Evolutionary conservation across 495 filamentous ascomycete genomes (phyloP), one percentile per base, ranked within the genome.

Genomic region (Annulohypoxylon stygium): DNA sequence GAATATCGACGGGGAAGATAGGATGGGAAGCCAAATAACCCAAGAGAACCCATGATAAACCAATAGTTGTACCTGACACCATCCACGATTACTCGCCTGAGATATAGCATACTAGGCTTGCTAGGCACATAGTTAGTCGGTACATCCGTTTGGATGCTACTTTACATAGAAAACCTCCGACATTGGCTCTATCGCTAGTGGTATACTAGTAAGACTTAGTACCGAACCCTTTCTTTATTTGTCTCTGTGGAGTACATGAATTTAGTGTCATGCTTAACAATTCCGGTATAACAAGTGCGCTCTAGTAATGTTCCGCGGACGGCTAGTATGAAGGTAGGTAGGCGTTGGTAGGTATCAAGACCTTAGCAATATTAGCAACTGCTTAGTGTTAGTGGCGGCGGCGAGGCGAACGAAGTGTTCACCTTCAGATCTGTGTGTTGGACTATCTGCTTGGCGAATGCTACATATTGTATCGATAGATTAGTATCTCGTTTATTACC

Each of bases 1-100:
- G 68, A 70, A 60, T 75, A 75, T 67, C 67, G 67, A 65, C 72
- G 72, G 72, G 72, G 72, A 75, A 75, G 51, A 62, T 39, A 66
- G 67, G 58, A 64, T 58, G 65, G 23, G 18, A 50, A 30, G 41
- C 34, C 23, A 50, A 20, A n/a, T 8, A 34, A 23, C 20, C 48
- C 10, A 30, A 34, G 53, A 5, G 1, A 20, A 11, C 12, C 34
- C 10, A 30, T 45, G 53, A 57, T 57, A 57, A 57, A 37, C 53
- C 33, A 57, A 57, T 36, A 33, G 20, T 37, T 53, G 60, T 72
- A 67, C 43, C 58, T 65, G 23, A 14, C 51, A 23, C 50, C 54
- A 47, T 51, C 50, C 50, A 57, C 36, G 33, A 53, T 16, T 55
- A 64, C 53, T 65, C 12, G 34, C 60, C 45, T 65, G 23, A 65